phyloP scores from a whole-genome alignment of 495 filamentous ascomycete species.

The Penicillium ochrochloron region DNA sequence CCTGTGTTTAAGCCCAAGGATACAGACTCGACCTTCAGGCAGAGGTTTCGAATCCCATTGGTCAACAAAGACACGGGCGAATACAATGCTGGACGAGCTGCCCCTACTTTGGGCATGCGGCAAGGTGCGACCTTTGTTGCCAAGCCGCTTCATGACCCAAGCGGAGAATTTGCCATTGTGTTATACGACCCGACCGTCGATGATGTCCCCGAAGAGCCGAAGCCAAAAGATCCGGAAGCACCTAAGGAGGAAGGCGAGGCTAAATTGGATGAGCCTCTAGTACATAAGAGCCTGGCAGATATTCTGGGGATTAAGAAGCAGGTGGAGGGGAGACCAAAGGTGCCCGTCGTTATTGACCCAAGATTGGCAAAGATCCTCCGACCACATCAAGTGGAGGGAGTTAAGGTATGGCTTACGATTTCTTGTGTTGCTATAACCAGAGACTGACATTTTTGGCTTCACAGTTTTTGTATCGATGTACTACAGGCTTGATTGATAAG shows the following conservation, averaged over 20 bases:
- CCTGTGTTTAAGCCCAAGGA: conserved; percentile 90
- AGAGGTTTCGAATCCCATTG: conserved; percentile 84
- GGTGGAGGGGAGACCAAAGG: conserved; percentile 77
- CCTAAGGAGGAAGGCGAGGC: conserved; percentile 53
- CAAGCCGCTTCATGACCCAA: conserved; percentile 91
- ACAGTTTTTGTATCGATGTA: conserved; percentile 88
- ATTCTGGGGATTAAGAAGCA: conserved; percentile 94
- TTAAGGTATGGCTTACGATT: conserved; percentile 61
- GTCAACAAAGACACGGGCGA: conserved; percentile 73
- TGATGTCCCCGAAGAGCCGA: conserved; percentile 66
- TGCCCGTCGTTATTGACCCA: conserved; percentile 97
- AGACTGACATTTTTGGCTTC: conserved; percentile 9
- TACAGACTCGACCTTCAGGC: conserved; percentile 78
- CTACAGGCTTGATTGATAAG: conserved; percentile 89
- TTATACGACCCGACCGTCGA: conserved; percentile 95
- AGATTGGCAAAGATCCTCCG: conserved; percentile 86
- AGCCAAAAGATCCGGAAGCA: conserved; percentile 57
- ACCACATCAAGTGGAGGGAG: conserved; percentile 97
- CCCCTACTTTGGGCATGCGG: conserved; percentile 85
- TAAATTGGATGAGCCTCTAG: conserved; percentile 76
- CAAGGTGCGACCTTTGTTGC: conserved; percentile 84
- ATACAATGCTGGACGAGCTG: conserved; percentile 78
- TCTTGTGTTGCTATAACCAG: neutral
- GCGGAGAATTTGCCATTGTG: conserved; percentile 95
- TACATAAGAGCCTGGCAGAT: conserved; percentile 94